These are phyloP conservation scores for Scenedesmus sp. DNA, from an alignment of 163 green algal species.

Conservation along the genomic window DNA sequence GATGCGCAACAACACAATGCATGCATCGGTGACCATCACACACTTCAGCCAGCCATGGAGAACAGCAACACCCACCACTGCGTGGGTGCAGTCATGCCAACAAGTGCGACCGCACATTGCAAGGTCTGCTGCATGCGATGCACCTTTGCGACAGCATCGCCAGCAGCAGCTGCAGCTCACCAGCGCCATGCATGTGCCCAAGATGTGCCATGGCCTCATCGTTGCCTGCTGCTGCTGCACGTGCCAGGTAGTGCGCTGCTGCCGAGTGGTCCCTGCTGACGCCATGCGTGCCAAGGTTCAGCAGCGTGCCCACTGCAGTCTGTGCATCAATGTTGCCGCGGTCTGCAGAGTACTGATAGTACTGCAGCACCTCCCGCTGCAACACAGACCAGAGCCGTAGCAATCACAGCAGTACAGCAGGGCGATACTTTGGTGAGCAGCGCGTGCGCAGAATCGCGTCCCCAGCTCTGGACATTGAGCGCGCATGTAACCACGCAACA, in stretches of 20 bases:
- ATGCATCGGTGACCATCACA: no score
- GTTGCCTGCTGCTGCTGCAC: slow-evolving; percentile 83
- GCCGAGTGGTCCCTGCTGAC: slow-evolving; percentile 62
- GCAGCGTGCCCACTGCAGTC: slow-evolving; percentile 51
- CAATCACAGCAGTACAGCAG: background rate
- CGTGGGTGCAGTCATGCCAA: background rate
- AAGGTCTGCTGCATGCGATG: background rate
- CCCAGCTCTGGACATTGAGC: no score
- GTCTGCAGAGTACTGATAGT: slow-evolving; percentile 95
- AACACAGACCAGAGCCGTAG: background rate
- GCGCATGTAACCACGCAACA: no score
- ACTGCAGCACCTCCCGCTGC: slow-evolving; percentile 90
- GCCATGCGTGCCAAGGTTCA: slow-evolving; percentile 75
- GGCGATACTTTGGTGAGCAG: no score
- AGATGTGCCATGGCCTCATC: slow-evolving; percentile 88
- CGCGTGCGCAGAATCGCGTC: no score
- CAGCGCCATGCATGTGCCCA: slow-evolving; percentile 89
- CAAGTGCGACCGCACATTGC: background rate
- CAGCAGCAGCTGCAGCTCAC: slow-evolving; percentile 33
- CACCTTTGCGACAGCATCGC: background rate
- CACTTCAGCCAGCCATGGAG: no score
- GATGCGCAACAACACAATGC: no score
- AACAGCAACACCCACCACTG: background rate
- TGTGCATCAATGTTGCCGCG: slow-evolving; percentile 90
- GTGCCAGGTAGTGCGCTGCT: slow-evolving; percentile 84